phyloP scores from a whole-genome alignment of 371 early-diverging fungal species.

The Thermomucor indicae-seudaticae region DNA sequence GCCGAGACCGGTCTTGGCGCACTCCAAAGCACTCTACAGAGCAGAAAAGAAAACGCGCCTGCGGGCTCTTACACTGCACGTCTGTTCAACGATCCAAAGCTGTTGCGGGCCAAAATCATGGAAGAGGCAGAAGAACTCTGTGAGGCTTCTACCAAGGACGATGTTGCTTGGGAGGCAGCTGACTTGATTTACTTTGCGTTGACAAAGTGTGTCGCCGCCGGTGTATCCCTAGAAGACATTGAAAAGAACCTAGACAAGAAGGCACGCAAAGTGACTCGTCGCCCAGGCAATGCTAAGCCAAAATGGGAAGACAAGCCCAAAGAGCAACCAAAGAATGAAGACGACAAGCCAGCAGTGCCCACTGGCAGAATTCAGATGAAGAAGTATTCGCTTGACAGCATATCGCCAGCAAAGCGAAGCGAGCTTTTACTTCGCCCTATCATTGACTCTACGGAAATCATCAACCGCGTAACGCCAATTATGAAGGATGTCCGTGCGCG shows the following conservation, averaged over 20 bases:
- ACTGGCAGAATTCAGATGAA: constrained; percentile 62
- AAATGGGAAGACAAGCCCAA: constrained; percentile 40
- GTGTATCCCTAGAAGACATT: constrained; percentile 82
- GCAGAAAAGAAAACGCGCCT: constrained; percentile 71
- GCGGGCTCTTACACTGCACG: constrained; percentile 89
- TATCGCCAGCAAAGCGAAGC: constrained; percentile 41
- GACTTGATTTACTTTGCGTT: constrained; percentile 96
- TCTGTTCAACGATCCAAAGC: constrained; percentile 76
- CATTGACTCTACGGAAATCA: constrained; percentile 83
- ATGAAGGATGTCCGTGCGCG: constrained; percentile 74
- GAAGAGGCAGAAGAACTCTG: constrained; percentile 96
- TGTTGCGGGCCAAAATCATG: constrained; percentile 89
- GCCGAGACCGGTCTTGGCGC: constrained; percentile 69
- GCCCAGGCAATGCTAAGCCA: constrained; percentile 94
- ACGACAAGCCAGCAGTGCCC: constrained; percentile 5
- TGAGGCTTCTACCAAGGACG: constrained; percentile 68
- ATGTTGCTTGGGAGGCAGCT: constrained; percentile 95
- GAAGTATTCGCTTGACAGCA: constrained; percentile 43
- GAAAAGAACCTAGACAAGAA: constrained; percentile 82
- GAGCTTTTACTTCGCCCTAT: constrained; percentile 88
- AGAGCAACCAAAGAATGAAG: constrained; percentile 15
- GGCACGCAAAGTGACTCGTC: constrained; percentile 81
- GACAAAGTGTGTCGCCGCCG: constrained; percentile 78
- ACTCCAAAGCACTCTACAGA: constrained; percentile 59
- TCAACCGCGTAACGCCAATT: constrained; percentile 86